phyloP scores from a whole-genome alignment of 2,329 filamentous ascomycete species.

The Cryphonectria radicalis region DNA sequence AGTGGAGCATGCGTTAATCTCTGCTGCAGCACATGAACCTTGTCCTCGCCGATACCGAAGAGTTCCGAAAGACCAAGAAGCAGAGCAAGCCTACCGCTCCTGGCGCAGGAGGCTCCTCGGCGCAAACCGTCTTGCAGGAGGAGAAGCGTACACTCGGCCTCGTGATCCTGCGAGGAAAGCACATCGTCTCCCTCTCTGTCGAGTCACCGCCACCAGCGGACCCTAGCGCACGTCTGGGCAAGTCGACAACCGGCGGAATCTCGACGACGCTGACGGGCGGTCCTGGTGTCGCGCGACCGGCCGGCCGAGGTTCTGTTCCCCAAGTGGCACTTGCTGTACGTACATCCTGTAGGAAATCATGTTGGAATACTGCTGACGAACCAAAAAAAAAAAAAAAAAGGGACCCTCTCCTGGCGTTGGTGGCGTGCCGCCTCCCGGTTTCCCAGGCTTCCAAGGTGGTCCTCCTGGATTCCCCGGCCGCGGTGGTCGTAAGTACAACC shows the following conservation, averaged over 20 bases:
- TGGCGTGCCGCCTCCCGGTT: constrained; percentile 62
- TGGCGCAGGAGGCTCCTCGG: constrained; percentile 61
- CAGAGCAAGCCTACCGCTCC: constrained; percentile 72
- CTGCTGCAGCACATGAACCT: constrained; percentile 90
- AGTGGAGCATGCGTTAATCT: constrained; percentile 14
- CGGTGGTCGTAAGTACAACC: constrained; percentile 56
- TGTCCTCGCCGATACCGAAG: constrained; percentile 97
- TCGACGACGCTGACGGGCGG: constrained; percentile 77
- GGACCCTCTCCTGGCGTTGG: constrained; percentile 88
- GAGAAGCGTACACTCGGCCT: constrained; percentile 97
- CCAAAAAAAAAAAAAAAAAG: constrained; percentile 47
- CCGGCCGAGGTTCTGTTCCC: constrained; percentile 74
- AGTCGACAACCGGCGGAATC: constrained; percentile 69
- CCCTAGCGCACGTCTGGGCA: constrained; percentile 85
- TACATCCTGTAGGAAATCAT: constrained; percentile 18
- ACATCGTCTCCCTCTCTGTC: constrained; percentile 92
- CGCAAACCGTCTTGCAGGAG: constrained; percentile 81
- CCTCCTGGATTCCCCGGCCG: constrained; percentile 56
- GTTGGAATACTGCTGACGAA: constrained; percentile 31
- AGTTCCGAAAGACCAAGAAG: constrained; percentile 91
- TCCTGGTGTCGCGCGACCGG: constrained; percentile 87
- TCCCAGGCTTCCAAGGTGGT: constrained; percentile 59
- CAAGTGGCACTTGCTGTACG: constrained; percentile 80
- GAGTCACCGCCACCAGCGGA: constrained; percentile 96
- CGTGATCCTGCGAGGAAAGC: constrained; percentile 90